Percentiles rank a stretch among this genome's conserved stretches.
Conservation (phyloP, 192 early-diverging fungal genomes). For the Gamsiella multidivaricata region DNA sequence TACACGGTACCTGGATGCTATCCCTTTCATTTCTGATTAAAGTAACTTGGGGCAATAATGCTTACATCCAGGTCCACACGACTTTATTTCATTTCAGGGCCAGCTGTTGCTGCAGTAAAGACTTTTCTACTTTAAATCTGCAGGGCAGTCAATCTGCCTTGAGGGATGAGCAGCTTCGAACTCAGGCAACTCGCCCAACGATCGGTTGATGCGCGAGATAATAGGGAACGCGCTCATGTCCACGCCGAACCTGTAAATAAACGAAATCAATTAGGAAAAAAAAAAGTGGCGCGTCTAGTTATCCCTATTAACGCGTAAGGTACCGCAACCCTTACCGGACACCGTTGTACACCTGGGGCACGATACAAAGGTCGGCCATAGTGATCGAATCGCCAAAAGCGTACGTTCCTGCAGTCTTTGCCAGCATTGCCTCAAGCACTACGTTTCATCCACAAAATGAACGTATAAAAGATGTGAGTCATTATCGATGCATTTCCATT, state of each 20-base stretch:
- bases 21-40: too few relatives aligned
- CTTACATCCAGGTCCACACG: too few relatives aligned
- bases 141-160: conserved; percentile 75
- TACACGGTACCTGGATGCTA: too few relatives aligned
- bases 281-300: background rate
- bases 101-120: background rate
- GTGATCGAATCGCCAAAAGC: conserved; percentile 85
- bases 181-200: conserved; percentile 67
- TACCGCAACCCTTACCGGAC: conserved; percentile 67
- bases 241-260: conserved; percentile 63
- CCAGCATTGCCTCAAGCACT: conserved; percentile 76
- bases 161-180: conserved; percentile 73
- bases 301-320: background rate
- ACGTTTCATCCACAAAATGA: background rate
- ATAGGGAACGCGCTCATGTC: conserved; percentile 78
- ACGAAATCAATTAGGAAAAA: background rate
- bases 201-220: conserved; percentile 69
- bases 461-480: background rate
- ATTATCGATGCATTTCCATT: too few relatives aligned
- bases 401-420: conserved; percentile 73
- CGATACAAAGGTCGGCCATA: conserved; percentile 84
- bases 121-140: conserved; percentile 49
- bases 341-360: conserved; percentile 86
- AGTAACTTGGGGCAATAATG: too few relatives aligned
- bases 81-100: background rate